Evolutionary conservation across 2,329 filamentous ascomycete species (phyloP).

Genomic region (Thelonectria olida): DNA sequence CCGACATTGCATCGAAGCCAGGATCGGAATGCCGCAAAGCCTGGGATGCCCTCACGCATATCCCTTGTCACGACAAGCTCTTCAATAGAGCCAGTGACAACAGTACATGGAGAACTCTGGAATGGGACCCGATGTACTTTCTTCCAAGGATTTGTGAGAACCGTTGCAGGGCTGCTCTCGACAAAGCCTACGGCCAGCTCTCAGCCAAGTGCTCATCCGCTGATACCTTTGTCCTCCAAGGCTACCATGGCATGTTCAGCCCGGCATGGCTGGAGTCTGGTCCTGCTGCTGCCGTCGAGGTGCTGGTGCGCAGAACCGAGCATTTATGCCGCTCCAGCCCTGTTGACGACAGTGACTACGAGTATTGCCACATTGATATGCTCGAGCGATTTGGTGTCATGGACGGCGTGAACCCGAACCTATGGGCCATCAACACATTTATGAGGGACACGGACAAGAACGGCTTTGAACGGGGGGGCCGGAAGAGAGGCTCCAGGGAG

Average conservation of each 20-base stretch:
- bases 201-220: neutral
- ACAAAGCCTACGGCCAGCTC: neutral
- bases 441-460: neutral
- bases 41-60: neutral
- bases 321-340: slow-evolving; percentile 4
- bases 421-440: neutral
- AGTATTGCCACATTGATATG: slow-evolving; percentile 8
- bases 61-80: slow-evolving; percentile 12
- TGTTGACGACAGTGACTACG: neutral
- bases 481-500: neutral
- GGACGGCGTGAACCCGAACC: slow-evolving; percentile 2
- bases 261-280: neutral
- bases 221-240: neutral
- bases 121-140: slow-evolving; percentile 5
- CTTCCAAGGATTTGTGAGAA: neutral
- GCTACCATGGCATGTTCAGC: slow-evolving; percentile 2
- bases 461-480: neutral
- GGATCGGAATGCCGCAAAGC: slow-evolving; percentile 2
- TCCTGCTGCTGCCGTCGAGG: neutral
- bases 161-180: neutral
- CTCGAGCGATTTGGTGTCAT: neutral
- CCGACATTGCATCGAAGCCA: neutral
- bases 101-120: neutral
- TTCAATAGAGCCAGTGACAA: slow-evolving; percentile 9
- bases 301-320: neutral